Base-by-base conservation (phyloP, 768 basidiomycete species). In the Lentinula edodes region DNA sequence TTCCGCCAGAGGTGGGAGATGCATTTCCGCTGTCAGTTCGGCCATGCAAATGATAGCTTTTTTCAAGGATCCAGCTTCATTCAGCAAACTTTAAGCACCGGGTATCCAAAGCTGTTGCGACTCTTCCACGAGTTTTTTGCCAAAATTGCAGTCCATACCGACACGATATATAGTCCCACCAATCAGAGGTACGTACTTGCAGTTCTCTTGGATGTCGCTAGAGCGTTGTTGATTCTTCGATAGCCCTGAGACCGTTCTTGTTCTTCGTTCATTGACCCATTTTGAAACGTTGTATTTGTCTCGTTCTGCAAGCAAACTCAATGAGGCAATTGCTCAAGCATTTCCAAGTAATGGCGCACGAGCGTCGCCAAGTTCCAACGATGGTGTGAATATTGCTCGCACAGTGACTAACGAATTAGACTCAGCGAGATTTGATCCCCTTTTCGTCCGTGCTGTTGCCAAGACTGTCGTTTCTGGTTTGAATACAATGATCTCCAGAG, bases 121-220 rank as follows among this genome's bases (percentile, higher is more conserved):
- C 81, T 98, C 2, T 95, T 99, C 74, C 97, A 99, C 60, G 94
- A 95, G 43, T 97, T 99, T 75, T 99, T 99, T 71, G 86, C 90
- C 35, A 95, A 95, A 71, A 93, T 98, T 57, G 87, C 93, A 2
- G 90, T 96, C 10, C 92, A 98, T 70, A 97, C 97, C 1, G 96
- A 98, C 69, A 98, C 97, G 0, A 77, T 91, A 6, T 98, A 98
- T 71, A 88, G 85, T 0, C 84, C 88, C 57, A 80, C 84, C 0
- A 83, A 90, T 54, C 97, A 99, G 75, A 94, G 92, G 93, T 91
- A 58, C 28, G 42, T 58, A 35, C n/a, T 59, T 28, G 28, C 41
- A 61, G 46, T 57, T 41, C 53, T 38, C 28, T 2, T 43, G 52
- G 8, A n/a, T 32, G 35, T 16, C 9, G 28, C 43, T n/a, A 9